Evolutionary conservation across 1,139 yeast species (phyloP).

Genomic region (Geotrichum phurueaensis): DNA sequence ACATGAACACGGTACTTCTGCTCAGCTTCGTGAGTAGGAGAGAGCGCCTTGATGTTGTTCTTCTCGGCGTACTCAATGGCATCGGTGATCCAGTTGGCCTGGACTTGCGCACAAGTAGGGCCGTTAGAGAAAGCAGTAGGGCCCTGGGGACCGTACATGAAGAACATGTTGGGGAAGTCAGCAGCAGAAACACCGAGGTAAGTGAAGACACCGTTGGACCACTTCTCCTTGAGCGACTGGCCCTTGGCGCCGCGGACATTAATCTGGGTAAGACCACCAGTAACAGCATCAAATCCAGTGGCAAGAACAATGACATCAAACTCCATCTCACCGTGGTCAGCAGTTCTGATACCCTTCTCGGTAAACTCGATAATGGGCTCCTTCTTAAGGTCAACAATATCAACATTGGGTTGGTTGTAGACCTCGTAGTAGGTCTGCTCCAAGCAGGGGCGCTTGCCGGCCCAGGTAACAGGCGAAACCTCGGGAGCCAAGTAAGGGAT

Average conservation of each 20-base stretch:
- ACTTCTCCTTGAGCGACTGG: constrained; percentile 25
- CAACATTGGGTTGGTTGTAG: constrained; percentile 31
- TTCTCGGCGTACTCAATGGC: constrained; percentile 13
- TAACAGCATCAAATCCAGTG: constrained; percentile 34
- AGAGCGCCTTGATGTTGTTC: constrained; percentile 8
- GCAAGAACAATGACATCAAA: constrained; percentile 31
- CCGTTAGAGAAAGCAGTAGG: constrained; percentile 35
- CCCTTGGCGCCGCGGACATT: constrained; percentile 26
- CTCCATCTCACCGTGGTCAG: constrained; percentile 24
- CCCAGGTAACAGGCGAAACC: constrained; percentile 29
- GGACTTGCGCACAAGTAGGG: constrained; percentile 20
- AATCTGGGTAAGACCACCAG: constrained; percentile 31
- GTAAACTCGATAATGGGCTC: constrained; percentile 27
- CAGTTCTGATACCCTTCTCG: constrained; percentile 25
- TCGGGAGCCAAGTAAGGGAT: constrained; percentile 29
- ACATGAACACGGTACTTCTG: constrained; percentile 10
- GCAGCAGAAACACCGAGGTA: constrained; percentile 28
- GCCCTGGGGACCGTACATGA: constrained; percentile 33
- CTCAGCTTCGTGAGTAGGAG: constrained; percentile 15
- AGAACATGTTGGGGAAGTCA: constrained; percentile 32
- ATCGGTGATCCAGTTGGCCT: constrained; percentile 18
- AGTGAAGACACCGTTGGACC: constrained; percentile 28
- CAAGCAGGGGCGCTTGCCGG: constrained; percentile 32
- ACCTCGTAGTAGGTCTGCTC: constrained; percentile 30
- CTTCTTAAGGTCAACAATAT: constrained; percentile 28